Percentiles rank a stretch among this genome's conserved stretches.
phyloP scores from a whole-genome alignment of 23 red algal species.

The Gracilaria gracilis region DNA sequence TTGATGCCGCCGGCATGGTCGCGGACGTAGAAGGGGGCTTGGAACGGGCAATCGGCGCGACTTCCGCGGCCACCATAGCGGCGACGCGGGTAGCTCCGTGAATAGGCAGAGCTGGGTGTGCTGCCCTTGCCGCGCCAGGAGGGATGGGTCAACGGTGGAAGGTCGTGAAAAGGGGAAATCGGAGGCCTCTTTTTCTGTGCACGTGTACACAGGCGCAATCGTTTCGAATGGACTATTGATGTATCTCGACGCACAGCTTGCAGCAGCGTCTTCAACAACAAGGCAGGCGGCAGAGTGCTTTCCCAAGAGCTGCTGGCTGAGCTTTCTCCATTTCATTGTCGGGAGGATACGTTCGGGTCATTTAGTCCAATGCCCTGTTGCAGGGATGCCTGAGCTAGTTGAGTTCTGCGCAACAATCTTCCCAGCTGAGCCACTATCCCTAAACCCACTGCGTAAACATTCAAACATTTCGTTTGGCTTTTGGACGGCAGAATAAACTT shows the following conservation, averaged over 20 bases:
- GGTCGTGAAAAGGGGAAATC: neutral
- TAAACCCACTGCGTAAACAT: neutral
- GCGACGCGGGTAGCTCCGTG: slow-evolving; percentile 6
- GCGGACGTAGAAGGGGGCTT: slow-evolving; percentile 14
- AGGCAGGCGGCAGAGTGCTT: neutral
- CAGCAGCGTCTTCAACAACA: neutral
- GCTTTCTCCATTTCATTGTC: neutral
- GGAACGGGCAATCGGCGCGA: slow-evolving; percentile 8
- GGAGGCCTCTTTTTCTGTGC: neutral
- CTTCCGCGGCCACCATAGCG: slow-evolving; percentile 26
- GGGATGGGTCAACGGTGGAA: neutral
- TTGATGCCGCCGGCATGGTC: slow-evolving; percentile 32
- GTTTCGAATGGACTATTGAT: neutral
- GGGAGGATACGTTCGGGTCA: neutral
- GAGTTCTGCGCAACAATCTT: neutral
- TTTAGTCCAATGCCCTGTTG: too few relatives aligned
- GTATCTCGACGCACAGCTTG: too few relatives aligned
- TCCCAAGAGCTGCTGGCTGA: neutral
- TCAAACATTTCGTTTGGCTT: neutral
- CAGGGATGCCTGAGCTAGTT: too few relatives aligned
- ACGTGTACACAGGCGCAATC: neutral
- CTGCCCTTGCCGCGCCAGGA: neutral
- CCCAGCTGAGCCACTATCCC: neutral
- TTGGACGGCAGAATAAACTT: neutral
- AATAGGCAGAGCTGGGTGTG: neutral